These are phyloP conservation scores for Colletotrichum filicis DNA, from an alignment of 2,329 filamentous ascomycete species.

Conservation along the genomic window DNA sequence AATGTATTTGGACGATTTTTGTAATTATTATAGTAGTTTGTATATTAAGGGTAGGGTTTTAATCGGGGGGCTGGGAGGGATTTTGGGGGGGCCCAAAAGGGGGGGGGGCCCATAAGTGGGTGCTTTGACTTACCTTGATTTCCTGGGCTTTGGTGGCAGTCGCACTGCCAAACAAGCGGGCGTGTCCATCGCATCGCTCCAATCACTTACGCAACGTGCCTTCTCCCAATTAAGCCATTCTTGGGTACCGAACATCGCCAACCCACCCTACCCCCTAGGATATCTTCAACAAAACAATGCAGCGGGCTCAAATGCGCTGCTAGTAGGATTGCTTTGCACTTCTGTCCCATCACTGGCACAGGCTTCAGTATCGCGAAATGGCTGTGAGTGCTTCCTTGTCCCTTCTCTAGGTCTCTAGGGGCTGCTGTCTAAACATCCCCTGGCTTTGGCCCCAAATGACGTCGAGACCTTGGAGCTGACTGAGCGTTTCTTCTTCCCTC, in stretches of 20 bases:
- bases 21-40: too few relatives aligned
- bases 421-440: neutral
- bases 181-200: constrained; percentile 27
- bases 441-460: constrained; percentile 32
- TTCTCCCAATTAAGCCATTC: constrained; percentile 29
- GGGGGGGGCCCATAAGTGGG: too few relatives aligned
- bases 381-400: constrained; percentile 43
- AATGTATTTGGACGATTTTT: too few relatives aligned
- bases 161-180: constrained; percentile 21
- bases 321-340: constrained; percentile 27
- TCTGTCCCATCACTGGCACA: constrained; percentile 6
- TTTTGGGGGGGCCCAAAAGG: too few relatives aligned
- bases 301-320: constrained; percentile 23
- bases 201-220: constrained; percentile 33
- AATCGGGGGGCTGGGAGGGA: too few relatives aligned
- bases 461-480: constrained; percentile 32
- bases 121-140: too few relatives aligned
- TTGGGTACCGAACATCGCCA: constrained; percentile 27
- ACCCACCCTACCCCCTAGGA: constrained; percentile 14
- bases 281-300: constrained; percentile 25
- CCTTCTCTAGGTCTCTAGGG: constrained; percentile 9
- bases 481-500: constrained; percentile 13
- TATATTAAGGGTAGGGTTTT: too few relatives aligned
- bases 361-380: constrained; percentile 43
- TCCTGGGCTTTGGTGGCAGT: neutral